Base-by-base conservation (phyloP, 2,329 filamentous ascomycete species). In the Macroventuria anomochaeta region DNA sequence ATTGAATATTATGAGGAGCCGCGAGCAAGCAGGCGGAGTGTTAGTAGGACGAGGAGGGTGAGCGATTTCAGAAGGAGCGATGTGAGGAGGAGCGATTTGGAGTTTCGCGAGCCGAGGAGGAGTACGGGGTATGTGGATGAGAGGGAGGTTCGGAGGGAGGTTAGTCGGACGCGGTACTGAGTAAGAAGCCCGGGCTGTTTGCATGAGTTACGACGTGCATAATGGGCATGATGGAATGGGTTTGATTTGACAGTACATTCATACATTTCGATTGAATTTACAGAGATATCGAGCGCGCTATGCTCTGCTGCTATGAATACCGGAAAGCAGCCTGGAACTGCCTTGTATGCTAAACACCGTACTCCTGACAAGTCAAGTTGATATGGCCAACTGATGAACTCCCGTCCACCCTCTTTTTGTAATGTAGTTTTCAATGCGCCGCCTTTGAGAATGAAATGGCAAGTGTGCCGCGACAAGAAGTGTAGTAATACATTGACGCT, bases 1-100 rank as follows among this genome's bases (percentile, higher is more conserved):
- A 68, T 71, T 28, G 69, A 67, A 49, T 69, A 70, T 33, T 53
- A 63, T 15, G 70, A 72, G 46, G 64, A 68, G 55, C 65, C 65
- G 20, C 39, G 64, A 25, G 55, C 63, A 1, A 66, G 68, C 34
- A 61, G 61, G 21, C 63, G 67, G 41, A 71, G 69, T 37, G 63
- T 68, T 23, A 63, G 63, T 25, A 57, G 64, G 18, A 63, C 41
- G 23, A 28, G 68, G 31, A 42, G 69, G 26, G 53, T 65, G 3
- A 68, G 67, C 34, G 64, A 68, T 52, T 64, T 63, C 29, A 62
- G 68, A 11, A 42, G 46, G 48, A 53, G 50, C 29, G 50, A 53
- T 42, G 38, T 53, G 20, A 12, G 47, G 48, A 32, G 40, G 10
- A 39, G 40, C 8, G 49, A 53, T 41, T 17, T 46, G 21, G 51